Percentiles rank a stretch among this genome's conserved stretches.
These are phyloP conservation scores for Termitomyces sp. DNA, from an alignment of 1,284 basidiomycete genomes.

Conservation along the genomic window DNA sequence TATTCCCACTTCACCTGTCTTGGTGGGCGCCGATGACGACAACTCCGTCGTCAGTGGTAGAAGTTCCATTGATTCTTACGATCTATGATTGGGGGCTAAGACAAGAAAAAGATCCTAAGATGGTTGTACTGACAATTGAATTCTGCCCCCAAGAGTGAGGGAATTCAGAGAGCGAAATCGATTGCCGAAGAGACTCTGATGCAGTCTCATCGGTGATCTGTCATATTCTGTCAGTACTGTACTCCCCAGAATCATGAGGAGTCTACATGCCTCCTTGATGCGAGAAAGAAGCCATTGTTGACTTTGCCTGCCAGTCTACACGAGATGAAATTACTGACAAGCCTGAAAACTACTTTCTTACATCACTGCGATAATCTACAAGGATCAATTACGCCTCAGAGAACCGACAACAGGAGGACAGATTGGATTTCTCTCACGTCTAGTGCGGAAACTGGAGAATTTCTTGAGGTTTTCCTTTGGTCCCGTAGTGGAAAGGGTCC, in stretches of 20 bases:
- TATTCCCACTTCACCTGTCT: conserved; percentile 56
- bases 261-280: conserved; percentile 57
- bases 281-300: conserved; percentile 81
- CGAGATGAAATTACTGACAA: conserved; percentile 2
- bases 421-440: conserved; percentile 39
- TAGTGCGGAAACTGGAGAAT: conserved; percentile 72
- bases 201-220: conserved; percentile 67
- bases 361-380: conserved; percentile 75
- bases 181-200: conserved; percentile 46
- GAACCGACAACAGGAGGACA: conserved; percentile 30
- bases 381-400: conserved; percentile 29
- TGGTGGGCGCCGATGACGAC: conserved; percentile 84
- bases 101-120: conserved; percentile 11
- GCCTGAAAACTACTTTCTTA: conserved; percentile 25
- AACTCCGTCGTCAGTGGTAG: conserved; percentile 50
- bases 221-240: conserved; percentile 8
- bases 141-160: conserved; percentile 90
- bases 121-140: conserved; percentile 60
- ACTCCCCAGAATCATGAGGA: conserved; percentile 16
- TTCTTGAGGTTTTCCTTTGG: conserved; percentile 65
- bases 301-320: conserved; percentile 71
- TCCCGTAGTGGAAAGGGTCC: conserved; percentile 62
- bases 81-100: conserved; percentile 41
- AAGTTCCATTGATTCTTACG: conserved; percentile 67
- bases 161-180: conserved; percentile 77